These are phyloP conservation scores for Raphidocelis subcapitata DNA, from an alignment of 139 green algal genomes.

Conservation along the genomic window DNA sequence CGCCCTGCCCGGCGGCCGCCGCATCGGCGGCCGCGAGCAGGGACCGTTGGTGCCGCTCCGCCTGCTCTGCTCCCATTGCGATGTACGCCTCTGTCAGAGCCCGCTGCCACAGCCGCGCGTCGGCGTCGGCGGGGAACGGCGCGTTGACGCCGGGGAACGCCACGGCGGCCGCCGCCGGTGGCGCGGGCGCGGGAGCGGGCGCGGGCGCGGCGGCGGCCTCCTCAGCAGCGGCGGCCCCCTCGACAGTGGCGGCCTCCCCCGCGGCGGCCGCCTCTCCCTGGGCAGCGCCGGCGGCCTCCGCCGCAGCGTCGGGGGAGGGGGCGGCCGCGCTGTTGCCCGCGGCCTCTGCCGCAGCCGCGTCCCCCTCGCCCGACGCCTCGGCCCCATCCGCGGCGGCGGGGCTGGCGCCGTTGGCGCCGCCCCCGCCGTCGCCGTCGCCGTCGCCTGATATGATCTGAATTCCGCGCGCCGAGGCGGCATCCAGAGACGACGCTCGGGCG, in stretches of 20 bases:
- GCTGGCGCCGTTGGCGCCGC: no score
- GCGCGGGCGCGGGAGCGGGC: neutral
- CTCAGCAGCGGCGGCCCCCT: neutral
- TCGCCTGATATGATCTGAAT: no score
- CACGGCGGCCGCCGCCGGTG: neutral
- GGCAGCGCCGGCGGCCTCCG: neutral
- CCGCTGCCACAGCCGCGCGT: neutral
- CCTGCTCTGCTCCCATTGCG: neutral
- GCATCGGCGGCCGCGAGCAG: neutral
- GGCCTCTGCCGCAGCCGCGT: neutral
- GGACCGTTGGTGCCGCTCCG: neutral
- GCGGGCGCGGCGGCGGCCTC: neutral
- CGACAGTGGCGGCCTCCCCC: neutral
- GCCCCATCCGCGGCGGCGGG: no score
- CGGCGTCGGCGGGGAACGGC: slow-evolving; percentile 2
- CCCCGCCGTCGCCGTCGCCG: no score
- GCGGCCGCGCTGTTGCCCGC: neutral
- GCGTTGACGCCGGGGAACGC: slow-evolving; percentile 17
- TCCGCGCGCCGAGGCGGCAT: no score
- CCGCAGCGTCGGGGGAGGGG: neutral
- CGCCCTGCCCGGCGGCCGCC: neutral
- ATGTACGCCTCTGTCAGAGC: neutral
- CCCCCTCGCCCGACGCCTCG: no score
- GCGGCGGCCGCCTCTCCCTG: neutral
- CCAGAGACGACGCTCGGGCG: no score